Evolutionary conservation across 345 rosid species (phyloP).

Genomic region (Reutealis trisperma): DNA sequence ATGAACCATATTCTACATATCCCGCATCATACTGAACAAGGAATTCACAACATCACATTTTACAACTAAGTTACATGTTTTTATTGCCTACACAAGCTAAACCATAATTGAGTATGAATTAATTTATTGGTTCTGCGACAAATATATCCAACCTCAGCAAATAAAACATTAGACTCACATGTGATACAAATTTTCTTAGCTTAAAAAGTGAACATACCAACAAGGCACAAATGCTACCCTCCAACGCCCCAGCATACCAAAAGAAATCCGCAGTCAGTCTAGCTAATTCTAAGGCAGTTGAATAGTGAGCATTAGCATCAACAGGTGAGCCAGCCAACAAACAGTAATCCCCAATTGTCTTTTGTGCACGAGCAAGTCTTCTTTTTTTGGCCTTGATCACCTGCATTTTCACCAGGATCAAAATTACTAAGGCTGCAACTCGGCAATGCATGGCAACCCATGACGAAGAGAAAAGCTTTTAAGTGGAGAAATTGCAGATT

Average conservation of each 20-base stretch:
- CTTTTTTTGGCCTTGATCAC: slow-evolving; percentile 96
- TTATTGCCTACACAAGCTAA: neutral
- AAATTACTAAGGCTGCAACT: slow-evolving; percentile 30
- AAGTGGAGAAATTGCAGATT: slow-evolving; percentile 26
- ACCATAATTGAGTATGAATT: neutral
- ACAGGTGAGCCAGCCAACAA: slow-evolving; percentile 98
- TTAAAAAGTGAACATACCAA: slow-evolving; percentile 52
- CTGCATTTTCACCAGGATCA: slow-evolving; percentile 43
- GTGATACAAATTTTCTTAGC: neutral
- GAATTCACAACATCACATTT: neutral
- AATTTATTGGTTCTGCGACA: neutral
- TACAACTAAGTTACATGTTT: neutral
- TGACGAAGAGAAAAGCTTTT: neutral
- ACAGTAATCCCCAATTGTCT: slow-evolving; percentile 98
- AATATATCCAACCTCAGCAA: neutral
- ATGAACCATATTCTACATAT: neutral
- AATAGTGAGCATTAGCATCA: slow-evolving; percentile 97
- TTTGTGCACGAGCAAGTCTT: slow-evolving; percentile 92
- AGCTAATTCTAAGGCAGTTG: slow-evolving; percentile 85
- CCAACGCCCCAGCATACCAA: slow-evolving; percentile 98
- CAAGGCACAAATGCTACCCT: slow-evolving; percentile 93
- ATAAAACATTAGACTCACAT: neutral
- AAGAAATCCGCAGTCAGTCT: slow-evolving; percentile 88
- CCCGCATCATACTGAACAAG: neutral
- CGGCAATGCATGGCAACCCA: slow-evolving; percentile 1